Evolutionary conservation across 768 basidiomycete species (phyloP).

Genomic region (Pisolithus tinctorius): DNA sequence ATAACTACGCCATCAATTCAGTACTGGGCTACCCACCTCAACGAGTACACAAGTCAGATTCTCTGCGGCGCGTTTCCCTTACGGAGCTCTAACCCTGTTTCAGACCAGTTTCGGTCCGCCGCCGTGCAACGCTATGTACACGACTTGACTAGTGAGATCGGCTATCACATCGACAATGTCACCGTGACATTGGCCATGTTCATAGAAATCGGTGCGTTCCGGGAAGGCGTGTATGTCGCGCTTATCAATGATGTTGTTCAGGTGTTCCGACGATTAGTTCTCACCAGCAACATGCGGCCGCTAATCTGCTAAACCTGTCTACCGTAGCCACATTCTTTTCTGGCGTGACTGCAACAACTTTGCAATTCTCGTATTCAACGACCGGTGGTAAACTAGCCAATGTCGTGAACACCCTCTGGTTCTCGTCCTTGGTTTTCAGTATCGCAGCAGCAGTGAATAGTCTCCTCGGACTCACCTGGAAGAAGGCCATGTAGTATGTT

Average conservation of each 20-base stretch:
- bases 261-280: conserved; percentile 51
- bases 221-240: conserved; percentile 12
- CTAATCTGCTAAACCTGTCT: conserved; percentile 43
- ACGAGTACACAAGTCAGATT: conserved; percentile 37
- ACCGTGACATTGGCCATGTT: conserved; percentile 44
- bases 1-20: conserved; percentile 11
- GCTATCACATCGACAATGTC: conserved; percentile 48
- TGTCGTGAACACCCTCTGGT: conserved; percentile 48
- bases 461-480: conserved; percentile 47
- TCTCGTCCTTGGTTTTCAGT: conserved; percentile 48
- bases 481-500: conserved; percentile 50
- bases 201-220: conserved; percentile 44
- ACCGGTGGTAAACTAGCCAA: conserved; percentile 31
- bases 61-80: background rate
- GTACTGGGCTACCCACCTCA: conserved; percentile 50
- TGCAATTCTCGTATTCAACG: conserved; percentile 39
- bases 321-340: conserved; percentile 54
- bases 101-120: conserved; percentile 46
- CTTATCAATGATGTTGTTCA: conserved; percentile 22
- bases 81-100: conserved; percentile 3
- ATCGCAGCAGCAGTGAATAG: conserved; percentile 50
- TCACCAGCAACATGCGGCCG: conserved; percentile 45
- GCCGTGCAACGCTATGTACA: conserved; percentile 50
- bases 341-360: conserved; percentile 44
- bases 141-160: conserved; percentile 44